These are phyloP conservation scores for Lipomyces yamanashiensis DNA, from an alignment of 805 yeast genomes.

Conservation along the genomic window DNA sequence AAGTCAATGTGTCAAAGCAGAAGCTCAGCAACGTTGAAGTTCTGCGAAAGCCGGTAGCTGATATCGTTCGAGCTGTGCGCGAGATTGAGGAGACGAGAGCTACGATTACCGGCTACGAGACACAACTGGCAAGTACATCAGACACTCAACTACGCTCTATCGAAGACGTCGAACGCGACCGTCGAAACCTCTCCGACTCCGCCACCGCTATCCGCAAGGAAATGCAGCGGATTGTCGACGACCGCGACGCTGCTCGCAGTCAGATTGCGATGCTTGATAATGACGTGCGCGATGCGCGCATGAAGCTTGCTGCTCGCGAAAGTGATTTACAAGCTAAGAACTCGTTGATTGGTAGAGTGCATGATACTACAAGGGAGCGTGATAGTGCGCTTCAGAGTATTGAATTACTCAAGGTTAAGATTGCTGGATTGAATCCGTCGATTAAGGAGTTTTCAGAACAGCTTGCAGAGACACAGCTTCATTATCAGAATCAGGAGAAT, in stretches of 20 bases:
- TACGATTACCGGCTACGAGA: constrained; percentile 39
- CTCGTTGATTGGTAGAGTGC: constrained; percentile 36
- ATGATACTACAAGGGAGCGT: constrained; percentile 45
- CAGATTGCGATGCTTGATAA: constrained; percentile 55
- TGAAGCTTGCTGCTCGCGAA: constrained; percentile 60
- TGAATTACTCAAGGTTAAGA: constrained; percentile 46
- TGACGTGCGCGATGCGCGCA: constrained; percentile 56
- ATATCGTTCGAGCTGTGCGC: constrained; percentile 39
- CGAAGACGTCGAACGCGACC: constrained; percentile 30
- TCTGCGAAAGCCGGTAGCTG: constrained; percentile 44
- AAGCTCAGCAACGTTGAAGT: constrained; percentile 38
- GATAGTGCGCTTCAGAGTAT: constrained; percentile 33
- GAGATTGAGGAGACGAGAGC: constrained; percentile 40
- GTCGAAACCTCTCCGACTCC: constrained; percentile 47
- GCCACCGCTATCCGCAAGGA: constrained; percentile 51
- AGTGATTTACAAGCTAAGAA: constrained; percentile 55
- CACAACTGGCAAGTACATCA: constrained; percentile 40
- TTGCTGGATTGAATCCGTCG: constrained; percentile 18
- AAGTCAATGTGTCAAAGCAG: constrained; percentile 26
- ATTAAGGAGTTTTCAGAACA: constrained; percentile 10
- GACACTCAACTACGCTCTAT: constrained; percentile 31
- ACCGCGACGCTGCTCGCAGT: constrained; percentile 53
- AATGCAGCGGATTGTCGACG: constrained; percentile 46
- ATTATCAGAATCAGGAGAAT: constrained; percentile 33
- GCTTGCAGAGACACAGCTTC: constrained; percentile 13